A percentile compares a stretch with the other conserved stretches of the same genome.
Conservation (phyloP, 2,329 filamentous ascomycete genomes). For the Aureobasidium zeae region DNA sequence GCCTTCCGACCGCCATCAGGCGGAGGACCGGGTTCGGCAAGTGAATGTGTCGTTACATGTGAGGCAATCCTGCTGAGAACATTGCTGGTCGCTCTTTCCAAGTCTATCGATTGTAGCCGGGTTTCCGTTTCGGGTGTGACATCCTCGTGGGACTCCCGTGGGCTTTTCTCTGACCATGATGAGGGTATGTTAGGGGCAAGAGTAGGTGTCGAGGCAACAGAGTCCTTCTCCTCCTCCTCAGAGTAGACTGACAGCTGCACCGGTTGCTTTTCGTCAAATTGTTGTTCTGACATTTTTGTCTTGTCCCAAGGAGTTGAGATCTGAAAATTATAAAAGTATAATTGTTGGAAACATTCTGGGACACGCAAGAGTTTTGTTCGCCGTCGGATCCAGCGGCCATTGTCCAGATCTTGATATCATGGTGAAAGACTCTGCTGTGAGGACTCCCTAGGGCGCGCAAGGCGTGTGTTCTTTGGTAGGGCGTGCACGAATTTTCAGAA, state of each 20-base stretch:
- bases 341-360: not conserved
- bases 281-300: not conserved
- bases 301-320: not conserved
- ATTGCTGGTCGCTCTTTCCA: slow-evolving; percentile 17
- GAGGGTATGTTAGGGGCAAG: slow-evolving; percentile 2
- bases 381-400: too few relatives aligned
- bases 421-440: not conserved
- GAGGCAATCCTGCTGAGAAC: slow-evolving; percentile 28
- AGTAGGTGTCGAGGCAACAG: not conserved
- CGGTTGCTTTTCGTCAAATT: not conserved
- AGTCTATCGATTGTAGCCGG: not conserved
- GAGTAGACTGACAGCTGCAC: not conserved
- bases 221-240: slow-evolving; percentile 1
- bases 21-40: slow-evolving; percentile 30
- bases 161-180: slow-evolving; percentile 9
- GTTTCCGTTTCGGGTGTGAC: not conserved
- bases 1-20: slow-evolving; percentile 36
- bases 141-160: not conserved
- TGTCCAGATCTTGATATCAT: not conserved
- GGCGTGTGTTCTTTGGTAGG: slow-evolving; percentile 11
- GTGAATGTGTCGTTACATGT: slow-evolving; percentile 28
- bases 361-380: slow-evolving; percentile 7
- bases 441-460: slow-evolving; percentile 11
- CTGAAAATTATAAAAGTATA: too few relatives aligned
- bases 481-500: slow-evolving; percentile 6